Base-by-base conservation (phyloP, 2,329 filamentous ascomycete species). In the Dactylellina parvicollis region DNA sequence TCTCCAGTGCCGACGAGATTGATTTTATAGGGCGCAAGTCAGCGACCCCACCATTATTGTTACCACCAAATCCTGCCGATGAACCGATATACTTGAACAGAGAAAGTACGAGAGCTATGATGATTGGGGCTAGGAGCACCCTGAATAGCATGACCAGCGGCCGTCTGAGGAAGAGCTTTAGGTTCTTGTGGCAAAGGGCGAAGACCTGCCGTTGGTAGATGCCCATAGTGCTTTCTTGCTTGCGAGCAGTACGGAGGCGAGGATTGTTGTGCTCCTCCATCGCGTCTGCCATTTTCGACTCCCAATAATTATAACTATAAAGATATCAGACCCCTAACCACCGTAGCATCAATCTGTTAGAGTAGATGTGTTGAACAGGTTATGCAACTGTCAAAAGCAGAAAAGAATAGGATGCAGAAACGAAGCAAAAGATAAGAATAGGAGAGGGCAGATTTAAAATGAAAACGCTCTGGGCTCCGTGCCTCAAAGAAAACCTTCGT, bases 21-120 rank as follows among this genome's bases (percentile, higher is more conserved):
- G 89, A 91, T 74, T 90, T 82, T 74, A 96, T 81, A 0, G 88
- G 84, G 30, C 69, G 38, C 5, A 66, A 47, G n/a, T 73, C 69
- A 3, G 69, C 49, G 24, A 66, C 42, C 50, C 69, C 69, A 40
- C 69, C 56, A 32, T 46, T 54, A 30, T 65, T 30, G 14, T 47
- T 30, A 3, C 32, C 16, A 1, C 32, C 30, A 20, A 60, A 66
- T 24, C 54, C 52, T 34, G 20, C 60, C 9, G 57, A n/a, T 32
- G 50, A 38, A 16, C 47, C 60, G 30, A 73, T 52, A 46, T 73
- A 44, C 32, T 66, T 73, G 34, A 73, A 65, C 4, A 60, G 20
- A 10, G 54, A 20, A 32, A 66, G 40, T 10, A 73, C 30, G 10
- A 74, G 40, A 36, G 62, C 18, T 20, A 74, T 30, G 16, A 64